Conservation (phyloP, 75 land plant genomes). For the Picea glauca region DNA sequence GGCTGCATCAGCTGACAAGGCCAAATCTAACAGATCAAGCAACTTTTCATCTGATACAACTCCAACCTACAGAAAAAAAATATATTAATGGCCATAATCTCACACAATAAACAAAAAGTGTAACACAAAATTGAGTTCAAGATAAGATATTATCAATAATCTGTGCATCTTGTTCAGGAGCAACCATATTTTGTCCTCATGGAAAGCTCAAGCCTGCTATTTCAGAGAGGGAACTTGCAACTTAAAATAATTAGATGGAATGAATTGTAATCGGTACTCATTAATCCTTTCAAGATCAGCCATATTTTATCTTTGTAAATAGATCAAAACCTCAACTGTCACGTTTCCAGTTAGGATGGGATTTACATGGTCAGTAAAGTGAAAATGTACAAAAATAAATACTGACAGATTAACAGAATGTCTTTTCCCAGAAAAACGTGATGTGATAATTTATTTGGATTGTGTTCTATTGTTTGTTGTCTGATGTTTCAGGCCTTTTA, state of each 20-base stretch:
- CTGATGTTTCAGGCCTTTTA: too few species aligned
- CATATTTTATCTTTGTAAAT: background rate
- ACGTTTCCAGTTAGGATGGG: background rate
- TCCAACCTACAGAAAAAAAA: slow-evolving; percentile 27
- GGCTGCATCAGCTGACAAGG: slow-evolving; percentile 26
- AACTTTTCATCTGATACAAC: slow-evolving; percentile 34
- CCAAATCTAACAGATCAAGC: slow-evolving; percentile 26
- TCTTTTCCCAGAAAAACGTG: background rate
- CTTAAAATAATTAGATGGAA: background rate
- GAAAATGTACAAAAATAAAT: slow-evolving; percentile 2
- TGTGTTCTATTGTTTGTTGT: too few species aligned
- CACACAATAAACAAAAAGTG: background rate
- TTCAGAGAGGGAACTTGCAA: background rate
- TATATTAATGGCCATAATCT: background rate
- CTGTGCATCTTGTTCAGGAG: background rate
- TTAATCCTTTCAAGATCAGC: background rate
- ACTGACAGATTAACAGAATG: background rate
- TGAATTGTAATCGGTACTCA: background rate
- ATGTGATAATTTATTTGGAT: too few species aligned
- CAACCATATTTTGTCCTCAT: background rate
- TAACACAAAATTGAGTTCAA: background rate
- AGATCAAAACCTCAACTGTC: background rate
- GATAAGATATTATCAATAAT: background rate
- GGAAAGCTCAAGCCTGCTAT: background rate
- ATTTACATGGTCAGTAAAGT: background rate